Percentiles rank a stretch among this genome's conserved stretches.
Conservation (phyloP, 805 yeast genomes). For the Martiniozyma abietophila region DNA sequence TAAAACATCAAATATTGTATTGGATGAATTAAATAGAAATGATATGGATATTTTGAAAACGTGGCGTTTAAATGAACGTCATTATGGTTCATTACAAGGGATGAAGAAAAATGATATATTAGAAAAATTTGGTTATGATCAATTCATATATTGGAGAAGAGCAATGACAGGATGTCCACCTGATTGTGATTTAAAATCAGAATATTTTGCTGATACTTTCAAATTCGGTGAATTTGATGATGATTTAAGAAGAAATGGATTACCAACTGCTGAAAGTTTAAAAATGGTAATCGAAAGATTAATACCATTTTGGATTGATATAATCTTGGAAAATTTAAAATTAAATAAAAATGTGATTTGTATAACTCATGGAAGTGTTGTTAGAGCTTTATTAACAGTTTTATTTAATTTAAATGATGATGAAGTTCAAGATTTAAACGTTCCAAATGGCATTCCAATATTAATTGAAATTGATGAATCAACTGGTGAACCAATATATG, state of each 20-base stretch:
- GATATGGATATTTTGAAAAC: slow-evolving; percentile 47
- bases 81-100: slow-evolving; percentile 78
- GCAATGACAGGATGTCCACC: slow-evolving; percentile 71
- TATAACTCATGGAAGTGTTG: slow-evolving; percentile 78
- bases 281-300: slow-evolving; percentile 62
- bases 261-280: slow-evolving; percentile 69
- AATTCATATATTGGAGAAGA: slow-evolving; percentile 74
- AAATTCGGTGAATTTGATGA: slow-evolving; percentile 24
- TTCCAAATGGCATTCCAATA: slow-evolving; percentile 79
- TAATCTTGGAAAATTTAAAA: slow-evolving; percentile 39
- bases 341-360: slow-evolving; percentile 50
- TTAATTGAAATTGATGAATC: slow-evolving; percentile 42
- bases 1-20: slow-evolving; percentile 62
- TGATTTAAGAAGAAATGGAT: slow-evolving; percentile 24
- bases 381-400: slow-evolving; percentile 64
- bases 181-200: slow-evolving; percentile 28
- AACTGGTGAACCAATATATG: slow-evolving; percentile 20
- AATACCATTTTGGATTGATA: slow-evolving; percentile 48
- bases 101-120: slow-evolving; percentile 60
- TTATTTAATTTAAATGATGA: slow-evolving; percentile 56
- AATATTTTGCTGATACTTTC: slow-evolving; percentile 28
- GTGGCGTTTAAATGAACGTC: slow-evolving; percentile 80
- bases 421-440: slow-evolving; percentile 63
- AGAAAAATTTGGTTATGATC: slow-evolving; percentile 56
- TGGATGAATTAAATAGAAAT: slow-evolving; percentile 43